Base-by-base conservation (phyloP, 129 eudicot species). In the Daucus carota region DNA sequence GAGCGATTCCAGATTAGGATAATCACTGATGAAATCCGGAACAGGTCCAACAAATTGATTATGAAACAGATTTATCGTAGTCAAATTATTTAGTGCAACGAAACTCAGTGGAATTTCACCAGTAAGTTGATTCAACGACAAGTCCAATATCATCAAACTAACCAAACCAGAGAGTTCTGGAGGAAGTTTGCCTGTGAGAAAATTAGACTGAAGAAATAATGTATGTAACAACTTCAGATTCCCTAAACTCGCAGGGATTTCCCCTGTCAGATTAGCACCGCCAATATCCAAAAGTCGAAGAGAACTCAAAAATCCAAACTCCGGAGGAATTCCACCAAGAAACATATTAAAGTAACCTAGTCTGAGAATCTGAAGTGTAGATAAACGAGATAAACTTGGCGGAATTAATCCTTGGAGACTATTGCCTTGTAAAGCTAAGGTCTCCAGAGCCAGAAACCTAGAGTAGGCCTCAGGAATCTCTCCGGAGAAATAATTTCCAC, bases 31-130 rank as follows among this genome's bases (percentile, higher is more conserved):
- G 79, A 87, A 87, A 46, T 82, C 33, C 16, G 97, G 97, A 66
- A 94, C 78, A 0, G 86, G 93, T 22, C 98, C 98, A 24, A 82
- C 76, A 44, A 94, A 78, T 38, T 88, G 85, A 80, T 94, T 94
- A 18, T 73, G 44, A 72, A 86, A 87, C 72, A 91, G 73, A 74
- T 80, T 83, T 0, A 94, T 32, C 77, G 91, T 66, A 36, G 97
- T 94, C 45, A 91, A 26, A 54, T 91, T 94, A 50, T 60, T 81
- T 65, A 94, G 34, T 0, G 63, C 78, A 13, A 83, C 31, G 24
- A 87, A 94, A 11, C 79, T 85, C 45, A 16, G 85, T n/a, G 98
- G 98, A 44, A 94, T 91, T 22, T 85, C 92, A 3, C 98, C 97
- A 16, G 76, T 75, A 31, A 94, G 76, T 63, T 76, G 72, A 38